These are phyloP conservation scores for Hordeum marinum DNA, from an alignment of 176 grass and related monocot genomes.

Conservation along the genomic window DNA sequence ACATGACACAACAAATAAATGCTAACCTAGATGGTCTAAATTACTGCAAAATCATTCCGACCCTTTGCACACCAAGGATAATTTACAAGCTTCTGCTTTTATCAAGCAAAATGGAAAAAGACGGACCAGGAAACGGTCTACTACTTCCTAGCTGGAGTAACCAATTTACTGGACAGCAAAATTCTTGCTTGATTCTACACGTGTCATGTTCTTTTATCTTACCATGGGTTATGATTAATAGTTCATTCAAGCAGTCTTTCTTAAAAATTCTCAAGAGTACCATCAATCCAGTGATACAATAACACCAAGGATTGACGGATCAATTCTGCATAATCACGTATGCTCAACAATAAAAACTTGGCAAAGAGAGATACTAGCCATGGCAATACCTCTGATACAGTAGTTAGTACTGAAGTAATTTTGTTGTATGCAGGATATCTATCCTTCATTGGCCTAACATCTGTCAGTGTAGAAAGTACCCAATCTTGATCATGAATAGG, in stretches of 20 bases:
- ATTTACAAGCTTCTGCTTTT: neutral
- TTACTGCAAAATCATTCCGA: neutral
- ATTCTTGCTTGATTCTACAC: neutral
- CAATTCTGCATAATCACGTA: neutral
- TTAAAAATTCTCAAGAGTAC: neutral
- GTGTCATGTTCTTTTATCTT: constrained; percentile 13
- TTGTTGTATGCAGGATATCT: constrained; percentile 87
- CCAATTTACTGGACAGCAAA: neutral
- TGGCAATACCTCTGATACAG: constrained; percentile 70
- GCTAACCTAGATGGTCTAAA: neutral
- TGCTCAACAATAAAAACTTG: neutral
- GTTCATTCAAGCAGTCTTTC: neutral
- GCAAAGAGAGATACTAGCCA: neutral
- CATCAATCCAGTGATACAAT: neutral
- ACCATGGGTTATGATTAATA: neutral
- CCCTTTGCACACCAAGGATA: neutral
- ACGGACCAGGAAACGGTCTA: neutral
- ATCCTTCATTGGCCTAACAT: constrained; percentile 62
- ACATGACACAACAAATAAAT: neutral
- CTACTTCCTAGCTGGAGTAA: neutral
- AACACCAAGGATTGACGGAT: neutral
- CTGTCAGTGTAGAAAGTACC: constrained; percentile 72
- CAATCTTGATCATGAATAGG: constrained; percentile 97
- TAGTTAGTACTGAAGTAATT: constrained; percentile 74
- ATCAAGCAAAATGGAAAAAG: neutral